Conservation (phyloP, 352 stramenopile species). For the Pythium scleroteichum region DNA sequence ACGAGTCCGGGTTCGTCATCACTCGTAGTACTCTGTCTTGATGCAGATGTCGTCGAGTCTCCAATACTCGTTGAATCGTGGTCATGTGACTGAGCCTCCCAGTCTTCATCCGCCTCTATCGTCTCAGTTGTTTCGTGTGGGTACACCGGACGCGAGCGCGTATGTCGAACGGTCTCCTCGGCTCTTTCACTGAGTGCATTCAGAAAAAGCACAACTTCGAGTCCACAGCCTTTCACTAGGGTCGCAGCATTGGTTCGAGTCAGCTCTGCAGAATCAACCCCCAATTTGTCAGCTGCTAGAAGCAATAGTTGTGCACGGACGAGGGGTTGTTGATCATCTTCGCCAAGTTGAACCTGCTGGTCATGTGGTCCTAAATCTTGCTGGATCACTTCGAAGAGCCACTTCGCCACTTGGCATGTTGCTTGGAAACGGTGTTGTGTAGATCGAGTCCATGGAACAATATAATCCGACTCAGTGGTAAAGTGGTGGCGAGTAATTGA, state of each 20-base stretch:
- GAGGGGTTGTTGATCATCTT: constrained; percentile 28
- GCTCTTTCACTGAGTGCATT: constrained; percentile 44
- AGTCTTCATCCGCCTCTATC: constrained; percentile 39
- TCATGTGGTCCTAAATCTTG: neutral
- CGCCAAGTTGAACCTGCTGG: constrained; percentile 2
- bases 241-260: constrained; percentile 38
- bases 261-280: constrained; percentile 35
- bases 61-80: constrained; percentile 13
- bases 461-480: constrained; percentile 25
- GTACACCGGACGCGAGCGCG: constrained; percentile 33
- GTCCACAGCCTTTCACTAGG: constrained; percentile 41
- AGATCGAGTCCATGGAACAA: constrained; percentile 22
- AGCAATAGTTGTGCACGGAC: constrained; percentile 49
- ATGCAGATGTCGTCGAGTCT: constrained; percentile 22
- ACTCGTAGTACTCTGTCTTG: neutral
- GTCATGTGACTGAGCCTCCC: constrained; percentile 47
- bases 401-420: constrained; percentile 42
- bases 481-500: constrained; percentile 53
- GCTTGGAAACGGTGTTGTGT: constrained; percentile 48
- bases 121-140: constrained; percentile 44
- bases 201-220: constrained; percentile 59
- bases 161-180: constrained; percentile 25
- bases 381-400: constrained; percentile 37
- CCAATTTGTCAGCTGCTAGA: constrained; percentile 46
- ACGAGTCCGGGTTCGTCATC: constrained; percentile 12